These are phyloP conservation scores for Termitomyces sp. DNA, from an alignment of 1,284 basidiomycete genomes.

Conservation along the genomic window DNA sequence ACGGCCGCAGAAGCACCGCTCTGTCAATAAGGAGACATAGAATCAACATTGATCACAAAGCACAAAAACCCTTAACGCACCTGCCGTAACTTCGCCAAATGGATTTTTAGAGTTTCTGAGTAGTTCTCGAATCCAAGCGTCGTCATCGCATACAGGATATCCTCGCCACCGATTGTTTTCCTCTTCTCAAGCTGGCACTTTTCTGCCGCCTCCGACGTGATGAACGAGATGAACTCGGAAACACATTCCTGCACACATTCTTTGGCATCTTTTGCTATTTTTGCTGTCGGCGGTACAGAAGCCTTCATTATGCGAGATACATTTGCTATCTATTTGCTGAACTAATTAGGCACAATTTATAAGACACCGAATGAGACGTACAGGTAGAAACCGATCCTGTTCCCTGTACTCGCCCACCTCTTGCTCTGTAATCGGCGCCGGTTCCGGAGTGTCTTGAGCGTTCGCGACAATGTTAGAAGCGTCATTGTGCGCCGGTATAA, in stretches of 20 bases:
- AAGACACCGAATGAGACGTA: slow-evolving; percentile 35
- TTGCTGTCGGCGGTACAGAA: slow-evolving; percentile 84
- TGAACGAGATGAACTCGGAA: slow-evolving; percentile 94
- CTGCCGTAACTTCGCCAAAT: slow-evolving; percentile 84
- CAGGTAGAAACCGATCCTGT: slow-evolving; percentile 88
- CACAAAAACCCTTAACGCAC: slow-evolving; percentile 36
- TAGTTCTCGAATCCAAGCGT: slow-evolving; percentile 95
- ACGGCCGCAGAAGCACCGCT: slow-evolving; percentile 16
- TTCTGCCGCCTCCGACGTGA: slow-evolving; percentile 87
- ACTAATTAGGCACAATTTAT: not conserved
- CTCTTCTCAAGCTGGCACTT: slow-evolving; percentile 82
- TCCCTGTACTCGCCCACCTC: slow-evolving; percentile 90
- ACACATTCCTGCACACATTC: slow-evolving; percentile 96
- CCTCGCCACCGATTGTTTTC: slow-evolving; percentile 81
- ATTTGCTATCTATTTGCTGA: slow-evolving; percentile 77
- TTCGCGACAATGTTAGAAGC: slow-evolving; percentile 32
- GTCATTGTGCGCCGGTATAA: slow-evolving; percentile 54
- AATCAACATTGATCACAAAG: not conserved
- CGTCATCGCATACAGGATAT: slow-evolving; percentile 84
- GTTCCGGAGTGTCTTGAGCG: slow-evolving; percentile 45
- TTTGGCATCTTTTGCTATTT: slow-evolving; percentile 96
- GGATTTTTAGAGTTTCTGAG: slow-evolving; percentile 83
- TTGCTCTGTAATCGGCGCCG: slow-evolving; percentile 78
- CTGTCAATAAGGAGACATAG: slow-evolving; percentile 1
- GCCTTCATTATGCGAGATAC: slow-evolving; percentile 94